These are phyloP conservation scores for Trichophyton benhamiae DNA, from an alignment of 2,329 filamentous ascomycete species.

Conservation along the genomic window DNA sequence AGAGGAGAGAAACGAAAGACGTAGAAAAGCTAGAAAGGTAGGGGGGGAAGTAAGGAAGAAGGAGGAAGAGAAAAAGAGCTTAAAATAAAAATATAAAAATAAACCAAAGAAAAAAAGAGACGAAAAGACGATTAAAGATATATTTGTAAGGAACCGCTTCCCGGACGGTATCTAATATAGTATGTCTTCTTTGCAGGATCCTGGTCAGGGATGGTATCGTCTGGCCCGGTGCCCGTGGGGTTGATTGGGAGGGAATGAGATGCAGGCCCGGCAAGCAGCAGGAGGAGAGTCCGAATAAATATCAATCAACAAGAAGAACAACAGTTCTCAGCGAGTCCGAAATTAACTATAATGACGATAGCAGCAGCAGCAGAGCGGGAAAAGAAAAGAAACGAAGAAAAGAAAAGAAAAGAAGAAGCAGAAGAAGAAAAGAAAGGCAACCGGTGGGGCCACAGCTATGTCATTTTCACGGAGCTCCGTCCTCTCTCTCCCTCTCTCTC, in stretches of 20 bases:
- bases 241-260: background rate
- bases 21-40: background rate
- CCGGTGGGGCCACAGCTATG: conserved; percentile 1
- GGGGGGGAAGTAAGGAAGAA: background rate
- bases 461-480: conserved; percentile 1
- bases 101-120: background rate
- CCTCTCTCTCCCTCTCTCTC: background rate
- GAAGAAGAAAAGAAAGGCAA: background rate
- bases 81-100: background rate
- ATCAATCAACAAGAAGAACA: background rate
- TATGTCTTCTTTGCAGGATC: background rate
- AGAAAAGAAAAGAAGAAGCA: background rate
- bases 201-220: background rate
- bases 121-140: background rate
- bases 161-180: background rate
- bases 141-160: background rate
- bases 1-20: background rate
- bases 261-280: background rate
- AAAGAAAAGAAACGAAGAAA: background rate
- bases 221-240: background rate
- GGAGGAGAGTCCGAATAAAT: background rate
- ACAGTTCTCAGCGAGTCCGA: background rate
- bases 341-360: background rate
- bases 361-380: background rate
- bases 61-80: background rate